Evolutionary conservation across 768 basidiomycete genomes (phyloP).

Genomic region (Galerina marginata): DNA sequence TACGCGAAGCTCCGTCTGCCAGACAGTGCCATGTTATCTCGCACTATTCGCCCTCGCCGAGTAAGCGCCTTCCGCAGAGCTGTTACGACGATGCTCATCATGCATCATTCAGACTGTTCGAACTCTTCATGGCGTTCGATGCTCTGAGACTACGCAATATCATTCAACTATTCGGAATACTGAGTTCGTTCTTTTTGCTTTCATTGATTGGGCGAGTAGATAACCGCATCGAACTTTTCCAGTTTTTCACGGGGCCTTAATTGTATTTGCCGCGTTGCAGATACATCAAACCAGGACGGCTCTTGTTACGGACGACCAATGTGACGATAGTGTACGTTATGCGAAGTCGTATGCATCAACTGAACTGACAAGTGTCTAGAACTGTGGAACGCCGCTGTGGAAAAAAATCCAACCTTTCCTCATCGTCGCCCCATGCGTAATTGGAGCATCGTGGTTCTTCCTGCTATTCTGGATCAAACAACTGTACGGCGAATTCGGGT

Average conservation of each 20-base stretch:
- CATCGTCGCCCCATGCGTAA: constrained; percentile 73
- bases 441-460: constrained; percentile 67
- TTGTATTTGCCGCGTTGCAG: constrained; percentile 79
- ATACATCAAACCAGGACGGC: constrained; percentile 75
- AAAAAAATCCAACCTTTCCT: constrained; percentile 65
- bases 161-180: constrained; percentile 78
- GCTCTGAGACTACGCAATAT: constrained; percentile 80
- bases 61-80: constrained; percentile 43
- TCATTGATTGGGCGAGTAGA: not conserved
- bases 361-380: constrained; percentile 36
- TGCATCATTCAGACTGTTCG: constrained; percentile 64
- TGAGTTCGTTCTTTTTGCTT: constrained; percentile 47
- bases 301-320: constrained; percentile 40
- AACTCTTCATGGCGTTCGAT: constrained; percentile 81
- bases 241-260: constrained; percentile 80
- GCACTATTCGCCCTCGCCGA: constrained; percentile 84
- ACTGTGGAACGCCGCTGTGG: constrained; percentile 62
- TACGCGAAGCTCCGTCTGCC: not conserved
- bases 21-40: constrained; percentile 87
- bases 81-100: constrained; percentile 7
- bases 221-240: constrained; percentile 2
- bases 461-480: constrained; percentile 72
- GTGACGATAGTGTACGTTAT: constrained; percentile 22
- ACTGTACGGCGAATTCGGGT: constrained; percentile 87
- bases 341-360: not conserved